Evolutionary conservation across 768 basidiomycete species (phyloP).

Genomic region (Gloeostereum incarnatum): DNA sequence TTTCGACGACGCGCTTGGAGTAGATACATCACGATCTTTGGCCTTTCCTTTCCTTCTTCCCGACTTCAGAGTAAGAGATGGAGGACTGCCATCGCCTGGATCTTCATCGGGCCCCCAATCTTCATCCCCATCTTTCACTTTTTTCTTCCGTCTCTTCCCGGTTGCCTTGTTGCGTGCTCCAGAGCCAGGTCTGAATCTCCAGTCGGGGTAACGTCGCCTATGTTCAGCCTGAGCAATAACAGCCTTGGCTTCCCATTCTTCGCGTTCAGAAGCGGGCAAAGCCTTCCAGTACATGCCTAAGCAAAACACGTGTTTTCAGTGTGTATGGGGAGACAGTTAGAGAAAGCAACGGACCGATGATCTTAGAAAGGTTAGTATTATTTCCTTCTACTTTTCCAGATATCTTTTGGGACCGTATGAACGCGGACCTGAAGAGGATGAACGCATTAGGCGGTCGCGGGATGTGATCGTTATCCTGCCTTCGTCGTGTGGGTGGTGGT

Average conservation of each 20-base stretch:
- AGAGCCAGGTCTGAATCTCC: slow-evolving; percentile 75
- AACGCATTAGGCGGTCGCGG: slow-evolving; percentile 50
- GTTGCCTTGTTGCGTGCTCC: no score
- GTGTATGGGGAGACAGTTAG: background rate
- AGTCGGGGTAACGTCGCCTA: slow-evolving; percentile 66
- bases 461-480: slow-evolving; percentile 24
- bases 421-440: slow-evolving; percentile 45
- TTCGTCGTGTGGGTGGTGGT: background rate
- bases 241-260: slow-evolving; percentile 72
- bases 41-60: no score
- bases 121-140: no score
- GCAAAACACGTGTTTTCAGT: slow-evolving; percentile 3
- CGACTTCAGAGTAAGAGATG: no score
- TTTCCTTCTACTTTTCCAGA: slow-evolving; percentile 1
- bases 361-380: slow-evolving; percentile 12
- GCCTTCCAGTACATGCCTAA: slow-evolving; percentile 70
- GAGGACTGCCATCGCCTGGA: no score
- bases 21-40: no score
- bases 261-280: slow-evolving; percentile 55
- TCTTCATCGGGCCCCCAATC: no score
- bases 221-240: slow-evolving; percentile 66
- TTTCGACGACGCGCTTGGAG: no score
- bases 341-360: slow-evolving; percentile 17
- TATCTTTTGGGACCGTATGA: slow-evolving; percentile 27
- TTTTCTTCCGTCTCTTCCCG: no score